Percentiles rank a stretch among this genome's conserved stretches.
Evolutionary conservation across 1,284 basidiomycete species (phyloP).

Genomic region (Xanthoconium separans): DNA sequence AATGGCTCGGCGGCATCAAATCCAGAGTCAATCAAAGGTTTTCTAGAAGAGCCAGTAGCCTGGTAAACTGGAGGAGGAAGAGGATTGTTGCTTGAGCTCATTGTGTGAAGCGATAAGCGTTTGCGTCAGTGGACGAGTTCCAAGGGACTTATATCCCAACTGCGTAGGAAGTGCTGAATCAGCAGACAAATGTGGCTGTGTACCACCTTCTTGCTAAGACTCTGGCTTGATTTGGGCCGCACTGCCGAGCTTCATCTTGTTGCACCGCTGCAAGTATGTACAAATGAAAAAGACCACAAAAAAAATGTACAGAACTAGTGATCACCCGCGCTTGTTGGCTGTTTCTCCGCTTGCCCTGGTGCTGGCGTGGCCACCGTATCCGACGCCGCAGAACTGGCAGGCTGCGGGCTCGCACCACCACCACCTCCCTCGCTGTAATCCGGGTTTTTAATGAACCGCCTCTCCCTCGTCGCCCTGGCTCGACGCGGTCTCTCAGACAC

Average conservation of each 20-base stretch:
- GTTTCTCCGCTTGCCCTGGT: conserved; percentile 2
- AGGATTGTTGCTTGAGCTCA: conserved; percentile 42
- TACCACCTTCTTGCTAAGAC: background rate
- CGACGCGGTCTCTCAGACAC: background rate
- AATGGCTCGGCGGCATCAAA: conserved; percentile 46
- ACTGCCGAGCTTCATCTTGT: background rate
- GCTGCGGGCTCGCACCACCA: conserved; percentile 3
- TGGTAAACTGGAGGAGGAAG: conserved; percentile 55
- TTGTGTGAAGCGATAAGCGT: conserved; percentile 23
- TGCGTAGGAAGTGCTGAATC: conserved; percentile 23
- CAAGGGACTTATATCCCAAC: conserved; percentile 5
- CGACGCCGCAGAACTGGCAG: conserved; percentile 3
- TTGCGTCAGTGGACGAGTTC: background rate
- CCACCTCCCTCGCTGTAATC: conserved; percentile 29
- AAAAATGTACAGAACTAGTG: background rate
- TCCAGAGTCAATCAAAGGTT: conserved; percentile 30
- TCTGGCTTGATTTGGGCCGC: conserved; percentile 1
- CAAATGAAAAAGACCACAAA: background rate
- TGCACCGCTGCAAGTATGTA: background rate
- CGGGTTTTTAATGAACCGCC: conserved; percentile 23
- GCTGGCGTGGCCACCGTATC: conserved; percentile 14
- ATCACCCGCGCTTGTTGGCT: conserved; percentile 7
- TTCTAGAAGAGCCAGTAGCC: conserved; percentile 34
- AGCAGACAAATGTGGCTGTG: conserved; percentile 30
- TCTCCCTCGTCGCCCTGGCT: background rate